These are phyloP conservation scores for Chytriomyces confervae DNA, from an alignment of 192 early-diverging fungal species.

Conservation along the genomic window DNA sequence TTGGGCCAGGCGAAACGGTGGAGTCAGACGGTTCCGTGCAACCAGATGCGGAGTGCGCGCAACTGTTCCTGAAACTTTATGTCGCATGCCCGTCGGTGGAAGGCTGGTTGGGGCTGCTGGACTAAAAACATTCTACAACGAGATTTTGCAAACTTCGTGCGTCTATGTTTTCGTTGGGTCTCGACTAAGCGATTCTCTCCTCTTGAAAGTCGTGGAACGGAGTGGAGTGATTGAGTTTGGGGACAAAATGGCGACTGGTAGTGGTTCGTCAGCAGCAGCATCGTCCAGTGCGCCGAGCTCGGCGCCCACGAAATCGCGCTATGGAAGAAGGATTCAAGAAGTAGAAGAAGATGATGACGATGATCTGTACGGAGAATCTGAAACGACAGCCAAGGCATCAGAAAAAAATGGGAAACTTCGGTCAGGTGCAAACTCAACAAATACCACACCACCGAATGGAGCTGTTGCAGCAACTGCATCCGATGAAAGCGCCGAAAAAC, in stretches of 20 bases:
- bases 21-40: slow-evolving; percentile 73
- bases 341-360: slow-evolving; percentile 45
- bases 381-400: not conserved
- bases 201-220: slow-evolving; percentile 67
- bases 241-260: not conserved
- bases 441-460: not conserved
- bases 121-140: slow-evolving; percentile 20
- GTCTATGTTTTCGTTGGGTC: slow-evolving; percentile 77
- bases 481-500: slow-evolving; percentile 37
- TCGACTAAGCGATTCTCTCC: slow-evolving; percentile 68
- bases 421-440: too few species aligned
- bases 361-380: slow-evolving; percentile 49
- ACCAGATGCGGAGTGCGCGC: slow-evolving; percentile 39
- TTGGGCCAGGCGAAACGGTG: slow-evolving; percentile 69
- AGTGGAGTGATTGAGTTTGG: slow-evolving; percentile 13
- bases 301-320: not conserved
- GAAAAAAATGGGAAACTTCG: not conserved
- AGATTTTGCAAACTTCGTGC: slow-evolving; percentile 22
- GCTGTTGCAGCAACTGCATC: slow-evolving; percentile 10
- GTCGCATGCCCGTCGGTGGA: slow-evolving; percentile 20
- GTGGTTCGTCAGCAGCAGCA: not conserved
- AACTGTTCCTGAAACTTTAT: not conserved
- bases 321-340: slow-evolving; percentile 36
- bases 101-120: slow-evolving; percentile 10
- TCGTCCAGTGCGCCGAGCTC: not conserved